Evolutionary conservation across 2,329 filamentous ascomycete species (phyloP), one percentile per base, ranked within the genome.

Genomic region (Pyrenochaeta sp.): DNA sequence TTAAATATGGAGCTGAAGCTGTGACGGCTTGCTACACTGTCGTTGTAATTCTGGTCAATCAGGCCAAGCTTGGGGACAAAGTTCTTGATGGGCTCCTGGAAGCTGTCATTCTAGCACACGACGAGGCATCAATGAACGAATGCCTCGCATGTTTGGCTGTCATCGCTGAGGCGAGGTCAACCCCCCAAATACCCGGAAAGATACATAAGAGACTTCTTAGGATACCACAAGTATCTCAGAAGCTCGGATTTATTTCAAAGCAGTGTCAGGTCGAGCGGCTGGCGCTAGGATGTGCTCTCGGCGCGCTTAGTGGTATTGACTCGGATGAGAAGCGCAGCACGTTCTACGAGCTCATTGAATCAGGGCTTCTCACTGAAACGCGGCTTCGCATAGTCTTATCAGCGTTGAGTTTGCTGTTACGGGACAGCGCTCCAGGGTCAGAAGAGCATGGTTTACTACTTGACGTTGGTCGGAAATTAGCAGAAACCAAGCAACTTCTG

Each of bases 11-110:
- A 0, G 85, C 92, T 0, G 91, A 94, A 57, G 80, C 97, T 36
- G 90, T 93, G 61, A 85, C 96, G 55, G 92, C 90, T 14, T 93
- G 90, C 51, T 98, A 97, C 74, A 97, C 97, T 90, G 87, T 97
- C 17, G 84, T 93, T 50, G 87, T 92, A 6, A 87, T 98, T 43
- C 84, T 98, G 57, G 92, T 91, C 6, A 88, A 91, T 43, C 97
- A 97, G 75, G 88, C 90, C 0, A 83, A 85, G 42, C 82, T 98
- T 12, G 86, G 90, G 41, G 92, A 98, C 66, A 85, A 85, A 51
- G 85, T 93, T 2, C 81, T 98, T n/a, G 87, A 90, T 48, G 88
- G 89, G 1, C 83, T 99, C 68, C 96, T 98, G 92, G 91, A 96
- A 67, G 91, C 93, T 58, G 85, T 97, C 30, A 88, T 90, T 7